These are phyloP conservation scores for Elsinoe ampelina DNA, from an alignment of 2,329 filamentous ascomycete genomes.

Conservation along the genomic window DNA sequence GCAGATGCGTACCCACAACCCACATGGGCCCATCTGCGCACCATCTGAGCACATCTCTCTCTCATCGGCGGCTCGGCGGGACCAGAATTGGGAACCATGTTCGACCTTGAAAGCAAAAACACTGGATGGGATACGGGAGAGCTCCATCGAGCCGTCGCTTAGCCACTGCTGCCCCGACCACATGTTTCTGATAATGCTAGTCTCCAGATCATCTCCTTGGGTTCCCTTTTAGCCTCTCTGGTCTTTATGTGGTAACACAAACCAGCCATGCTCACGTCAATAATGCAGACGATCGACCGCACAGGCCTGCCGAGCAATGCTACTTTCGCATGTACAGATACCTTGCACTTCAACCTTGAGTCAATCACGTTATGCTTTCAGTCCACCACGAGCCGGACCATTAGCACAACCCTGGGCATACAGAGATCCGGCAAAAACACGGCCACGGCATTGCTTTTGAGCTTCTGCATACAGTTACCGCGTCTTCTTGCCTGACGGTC, in stretches of 20 bases:
- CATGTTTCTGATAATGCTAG: conserved; percentile 12
- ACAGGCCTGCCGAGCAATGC: conserved; percentile 1
- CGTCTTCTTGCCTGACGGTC: background rate
- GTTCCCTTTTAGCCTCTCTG: background rate
- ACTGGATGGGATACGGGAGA: background rate
- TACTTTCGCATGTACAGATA: background rate
- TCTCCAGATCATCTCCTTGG: background rate
- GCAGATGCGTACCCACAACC: background rate
- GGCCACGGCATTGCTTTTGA: background rate
- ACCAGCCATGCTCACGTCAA: conserved; percentile 1
- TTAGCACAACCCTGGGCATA: background rate
- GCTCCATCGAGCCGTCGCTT: conserved; percentile 9
- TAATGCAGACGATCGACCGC: conserved; percentile 4
- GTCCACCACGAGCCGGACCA: background rate
- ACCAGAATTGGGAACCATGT: background rate
- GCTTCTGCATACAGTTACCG: conserved; percentile 2
- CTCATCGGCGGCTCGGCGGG: conserved; percentile 4
- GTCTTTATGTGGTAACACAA: background rate
- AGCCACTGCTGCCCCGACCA: conserved; percentile 8
- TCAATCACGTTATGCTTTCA: conserved; percentile 1
- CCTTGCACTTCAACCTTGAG: conserved; percentile 1
- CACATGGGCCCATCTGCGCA: background rate
- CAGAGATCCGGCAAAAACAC: background rate
- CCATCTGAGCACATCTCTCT: background rate
- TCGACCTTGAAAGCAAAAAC: background rate